Conservation (phyloP, 2,329 filamentous ascomycete species). For the Fusarium circinatum region DNA sequence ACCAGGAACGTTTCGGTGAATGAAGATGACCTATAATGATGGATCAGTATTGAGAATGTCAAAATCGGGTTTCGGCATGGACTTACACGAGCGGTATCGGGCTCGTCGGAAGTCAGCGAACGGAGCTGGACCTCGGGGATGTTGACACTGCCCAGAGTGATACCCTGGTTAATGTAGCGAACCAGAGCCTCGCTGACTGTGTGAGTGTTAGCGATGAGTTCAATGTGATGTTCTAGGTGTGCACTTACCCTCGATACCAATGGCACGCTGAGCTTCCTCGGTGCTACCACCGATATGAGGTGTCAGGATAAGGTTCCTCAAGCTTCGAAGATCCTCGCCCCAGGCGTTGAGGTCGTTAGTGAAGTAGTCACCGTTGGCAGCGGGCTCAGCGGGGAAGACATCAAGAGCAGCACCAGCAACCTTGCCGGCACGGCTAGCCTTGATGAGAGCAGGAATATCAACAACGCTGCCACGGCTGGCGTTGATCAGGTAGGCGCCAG, state of each 20-base stretch:
- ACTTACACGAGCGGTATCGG: slow-evolving; percentile 81
- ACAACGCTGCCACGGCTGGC: slow-evolving; percentile 94
- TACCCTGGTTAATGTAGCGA: slow-evolving; percentile 94
- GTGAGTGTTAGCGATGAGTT: slow-evolving; percentile 19
- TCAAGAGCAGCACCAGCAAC: slow-evolving; percentile 95
- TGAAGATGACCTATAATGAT: slow-evolving; percentile 78
- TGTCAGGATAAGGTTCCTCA: slow-evolving; percentile 94
- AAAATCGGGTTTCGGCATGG: not conserved
- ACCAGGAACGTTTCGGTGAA: slow-evolving; percentile 96
- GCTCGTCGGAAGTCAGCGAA: slow-evolving; percentile 89
- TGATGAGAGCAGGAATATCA: slow-evolving; percentile 90
- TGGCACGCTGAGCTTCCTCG: slow-evolving; percentile 95
- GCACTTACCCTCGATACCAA: slow-evolving; percentile 80
- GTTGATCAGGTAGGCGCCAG: slow-evolving; percentile 94
- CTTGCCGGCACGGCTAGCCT: slow-evolving; percentile 86
- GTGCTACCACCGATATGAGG: slow-evolving; percentile 98
- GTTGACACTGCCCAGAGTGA: slow-evolving; percentile 92
- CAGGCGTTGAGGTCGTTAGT: slow-evolving; percentile 83
- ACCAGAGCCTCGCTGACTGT: slow-evolving; percentile 85
- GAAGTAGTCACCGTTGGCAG: slow-evolving; percentile 95
- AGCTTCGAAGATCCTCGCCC: slow-evolving; percentile 82
- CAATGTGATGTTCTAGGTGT: not conserved
- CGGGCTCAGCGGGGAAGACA: slow-evolving; percentile 94
- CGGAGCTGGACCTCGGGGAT: slow-evolving; percentile 94
- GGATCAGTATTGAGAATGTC: slow-evolving; percentile 24